Evolutionary conservation across 352 stramenopile genomes (phyloP), one percentile per base, ranked within the genome.

Genomic region (Pythium vanterpoolii): DNA sequence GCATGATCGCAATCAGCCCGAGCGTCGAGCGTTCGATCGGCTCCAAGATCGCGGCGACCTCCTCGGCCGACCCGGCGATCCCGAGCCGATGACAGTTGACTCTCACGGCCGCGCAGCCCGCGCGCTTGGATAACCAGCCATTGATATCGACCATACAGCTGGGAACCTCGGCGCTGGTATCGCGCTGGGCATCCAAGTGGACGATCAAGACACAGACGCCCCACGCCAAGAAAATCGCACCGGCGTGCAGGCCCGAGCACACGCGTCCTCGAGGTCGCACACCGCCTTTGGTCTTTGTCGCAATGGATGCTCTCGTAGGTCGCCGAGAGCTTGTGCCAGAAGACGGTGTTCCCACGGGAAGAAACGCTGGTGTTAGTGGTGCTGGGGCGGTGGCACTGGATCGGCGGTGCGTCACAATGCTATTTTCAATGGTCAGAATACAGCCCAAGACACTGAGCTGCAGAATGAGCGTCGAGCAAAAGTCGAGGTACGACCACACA

Each of bases 41-140:
- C 6, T 39, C 39, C 38, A 59, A 21, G 7, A 59, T 50, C 28
- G 27, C 6, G 0, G 51, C 30, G 16, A 28, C 13, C 40, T 59
- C 38, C 4, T 40, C 26, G 1, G 31, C 23, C 28, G 24, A 28
- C 7, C 51, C 51, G 5, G 18, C 30, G 26, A 59, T 50, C 26
- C 51, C 51, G n/a, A 59, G 51, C 2, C 26, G 38, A 21, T 59
- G 51, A 27, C 51, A 59, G 28, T 59, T 23, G 36, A 59, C 50
- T 27, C n/a, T 36, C 13, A 49, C 38, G 18, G 18, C 51, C 3
- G 51, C 51, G 26, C 51, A 59, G 38, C 51, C 51, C 1, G 39
- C 18, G 5, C 26, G 44, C 9, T 42, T 59, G 11, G 51, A 50
- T 27, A 59, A 59, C 51, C 51, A 59, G 13, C 26, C 33, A 19